Conservation (phyloP, 1,139 yeast genomes). For the Yamadazyma sp. region DNA sequence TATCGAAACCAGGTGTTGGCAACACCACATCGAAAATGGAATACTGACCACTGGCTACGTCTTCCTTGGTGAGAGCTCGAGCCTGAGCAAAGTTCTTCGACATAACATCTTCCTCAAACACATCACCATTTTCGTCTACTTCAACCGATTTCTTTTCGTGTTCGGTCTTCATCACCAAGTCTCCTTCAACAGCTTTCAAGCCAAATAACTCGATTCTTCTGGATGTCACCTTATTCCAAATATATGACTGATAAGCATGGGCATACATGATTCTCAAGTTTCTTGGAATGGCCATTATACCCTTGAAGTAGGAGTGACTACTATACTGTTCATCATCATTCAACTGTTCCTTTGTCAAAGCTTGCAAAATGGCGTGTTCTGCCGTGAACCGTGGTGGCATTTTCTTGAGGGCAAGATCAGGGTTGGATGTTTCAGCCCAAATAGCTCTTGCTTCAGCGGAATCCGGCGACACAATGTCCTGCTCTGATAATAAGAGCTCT, state of each 20-base stretch:
- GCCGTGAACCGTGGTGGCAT: constrained; percentile 92
- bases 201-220: constrained; percentile 75
- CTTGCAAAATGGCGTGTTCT: constrained; percentile 68
- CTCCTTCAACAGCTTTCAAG: constrained; percentile 72
- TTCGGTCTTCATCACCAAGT: constrained; percentile 56
- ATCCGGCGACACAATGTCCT: constrained; percentile 78
- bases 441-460: constrained; percentile 77
- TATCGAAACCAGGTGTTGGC: constrained; percentile 94
- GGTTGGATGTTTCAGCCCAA: constrained; percentile 77
- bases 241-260: constrained; percentile 94
- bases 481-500: constrained; percentile 77
- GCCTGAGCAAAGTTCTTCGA: constrained; percentile 59
- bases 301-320: constrained; percentile 61
- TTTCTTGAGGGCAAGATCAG: constrained; percentile 58
- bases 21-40: constrained; percentile 81
- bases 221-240: constrained; percentile 90
- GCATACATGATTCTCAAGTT: constrained; percentile 92
- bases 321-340: constrained; percentile 48
- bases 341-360: constrained; percentile 48
- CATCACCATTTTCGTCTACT: constrained; percentile 47
- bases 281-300: constrained; percentile 90
- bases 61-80: constrained; percentile 70
- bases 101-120: constrained; percentile 63
- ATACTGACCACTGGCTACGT: constrained; percentile 57
- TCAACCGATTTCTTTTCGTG: constrained; percentile 21